Percentiles rank a stretch among this genome's conserved stretches.
Conservation (phyloP, 345 rosid species). For the Noccaea bulbosa region DNA sequence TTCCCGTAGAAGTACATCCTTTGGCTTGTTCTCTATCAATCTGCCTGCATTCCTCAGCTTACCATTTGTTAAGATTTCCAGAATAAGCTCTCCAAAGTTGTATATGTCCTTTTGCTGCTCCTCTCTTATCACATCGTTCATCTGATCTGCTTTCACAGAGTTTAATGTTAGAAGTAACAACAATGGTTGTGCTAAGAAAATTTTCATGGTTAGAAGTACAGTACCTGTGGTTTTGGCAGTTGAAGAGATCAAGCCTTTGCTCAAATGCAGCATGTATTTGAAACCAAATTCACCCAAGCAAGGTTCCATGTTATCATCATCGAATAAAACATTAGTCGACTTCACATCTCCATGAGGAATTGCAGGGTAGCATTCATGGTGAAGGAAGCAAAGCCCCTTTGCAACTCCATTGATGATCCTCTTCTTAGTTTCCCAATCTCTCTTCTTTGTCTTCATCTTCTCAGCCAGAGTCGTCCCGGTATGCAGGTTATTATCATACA, state of each 20-base stretch:
- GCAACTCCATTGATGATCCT: constrained; percentile 74
- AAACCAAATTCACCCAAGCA: constrained; percentile 73
- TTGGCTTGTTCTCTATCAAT: constrained; percentile 58
- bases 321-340: constrained; percentile 62
- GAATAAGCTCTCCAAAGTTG: constrained; percentile 73
- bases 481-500: constrained; percentile 71
- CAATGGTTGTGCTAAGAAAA: neutral
- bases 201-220: neutral
- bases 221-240: constrained; percentile 40
- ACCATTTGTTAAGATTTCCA: constrained; percentile 76
- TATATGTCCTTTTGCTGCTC: constrained; percentile 63
- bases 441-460: constrained; percentile 51
- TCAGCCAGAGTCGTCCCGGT: constrained; percentile 78
- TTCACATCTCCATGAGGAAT: constrained; percentile 88
- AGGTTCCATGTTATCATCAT: constrained; percentile 71
- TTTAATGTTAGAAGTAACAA: constrained; percentile 11
- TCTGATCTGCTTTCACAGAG: constrained; percentile 50
- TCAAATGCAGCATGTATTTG: constrained; percentile 53
- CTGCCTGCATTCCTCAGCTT: constrained; percentile 52
- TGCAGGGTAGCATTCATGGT: constrained; percentile 85
- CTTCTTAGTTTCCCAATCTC: constrained; percentile 68
- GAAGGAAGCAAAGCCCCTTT: constrained; percentile 83
- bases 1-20: constrained; percentile 62
- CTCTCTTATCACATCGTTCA: constrained; percentile 45
- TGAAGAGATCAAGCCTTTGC: constrained; percentile 48